Evolutionary conservation across 306 rosid species (phyloP), one percentile per base, ranked within the genome.

Genomic region (Dryas drummondii): DNA sequence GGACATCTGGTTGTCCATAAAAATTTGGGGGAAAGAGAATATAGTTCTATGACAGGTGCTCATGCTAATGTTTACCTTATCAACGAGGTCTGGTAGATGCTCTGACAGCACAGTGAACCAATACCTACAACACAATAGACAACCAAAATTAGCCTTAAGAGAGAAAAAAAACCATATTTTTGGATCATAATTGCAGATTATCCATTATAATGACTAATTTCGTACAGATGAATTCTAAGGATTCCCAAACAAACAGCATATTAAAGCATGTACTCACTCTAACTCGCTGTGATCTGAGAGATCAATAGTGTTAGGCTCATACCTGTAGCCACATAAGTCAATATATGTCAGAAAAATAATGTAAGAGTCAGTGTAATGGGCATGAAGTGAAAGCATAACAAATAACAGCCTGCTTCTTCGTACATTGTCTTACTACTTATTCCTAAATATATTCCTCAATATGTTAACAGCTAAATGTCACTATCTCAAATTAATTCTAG

Each of bases 271-370:
- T 74, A 76, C 98, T 92, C 82, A 96, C 99, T 96, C 93, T 73
- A 96, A 81, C 86, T 96, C 99, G 71, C 84, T 70, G 72, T 68
- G 93, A 83, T 92, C 92, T 50, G 96, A 80, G 44, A 96, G 98
- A 85, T 96, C 99, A 79, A 96, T 92, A 15, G 99, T 96, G 68
- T 96, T 92, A 61, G 99, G 99, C 73, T 96, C 99, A 75, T 96
- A 96, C 86, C 99, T 96, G 91, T 48, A 83, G 52, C 66, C 22
- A 68, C 55, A 42, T 19, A 73, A 71, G 37, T 32, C 37, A 32
- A 32, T 32, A 32, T 32, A 32, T 32, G 37, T 32, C 37, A 32
- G 37, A 32, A 32, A 32, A 32, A 64, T 42, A 42, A 6, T 40
- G 68, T n/a, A 22, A 22, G 13, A 32, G 19, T 62, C 48, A 40